These are phyloP conservation scores for Warburgia ugandensis DNA, from an alignment of 164 flowering plant genomes.

Conservation along the genomic window DNA sequence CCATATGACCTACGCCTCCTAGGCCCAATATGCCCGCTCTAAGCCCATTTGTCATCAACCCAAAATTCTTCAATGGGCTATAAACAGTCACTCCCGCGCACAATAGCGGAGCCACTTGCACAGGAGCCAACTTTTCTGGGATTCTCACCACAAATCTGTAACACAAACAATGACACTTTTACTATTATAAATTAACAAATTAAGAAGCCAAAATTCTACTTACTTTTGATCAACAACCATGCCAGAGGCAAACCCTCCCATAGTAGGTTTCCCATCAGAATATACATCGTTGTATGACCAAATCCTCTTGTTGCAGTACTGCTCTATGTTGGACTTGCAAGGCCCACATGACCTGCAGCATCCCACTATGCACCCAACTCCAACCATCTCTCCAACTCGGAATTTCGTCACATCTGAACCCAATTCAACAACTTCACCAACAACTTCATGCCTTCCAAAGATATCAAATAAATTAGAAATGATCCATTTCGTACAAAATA, in stretches of 20 bases:
- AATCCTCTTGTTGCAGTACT: conserved; percentile 84
- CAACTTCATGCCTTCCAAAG: conserved; percentile 50
- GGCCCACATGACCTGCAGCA: conserved; percentile 54
- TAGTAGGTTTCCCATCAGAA: conserved; percentile 80
- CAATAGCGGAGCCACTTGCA: conserved; percentile 49
- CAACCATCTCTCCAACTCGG: conserved; percentile 48
- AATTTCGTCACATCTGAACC: conserved; percentile 42
- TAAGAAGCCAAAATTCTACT: conserved; percentile 33
- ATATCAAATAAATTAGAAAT: neutral
- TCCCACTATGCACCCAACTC: conserved; percentile 51
- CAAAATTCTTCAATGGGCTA: conserved; percentile 42
- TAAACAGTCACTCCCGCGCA: conserved; percentile 60
- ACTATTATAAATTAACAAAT: conserved; percentile 67
- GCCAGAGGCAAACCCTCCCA: conserved; percentile 77
- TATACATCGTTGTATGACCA: conserved; percentile 91
- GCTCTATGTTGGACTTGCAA: conserved; percentile 69
- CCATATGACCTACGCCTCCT: conserved; percentile 61
- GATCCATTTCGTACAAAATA: neutral
- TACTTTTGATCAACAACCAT: conserved; percentile 88
- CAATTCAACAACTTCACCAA: conserved; percentile 51
- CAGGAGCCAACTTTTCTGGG: conserved; percentile 38
- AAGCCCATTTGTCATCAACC: conserved; percentile 9
- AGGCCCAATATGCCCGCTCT: conserved; percentile 41
- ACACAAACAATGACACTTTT: conserved; percentile 28
- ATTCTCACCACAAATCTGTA: conserved; percentile 48